These are phyloP conservation scores for Candida gigantensis DNA, from an alignment of 1,139 yeast species.

Conservation along the genomic window DNA sequence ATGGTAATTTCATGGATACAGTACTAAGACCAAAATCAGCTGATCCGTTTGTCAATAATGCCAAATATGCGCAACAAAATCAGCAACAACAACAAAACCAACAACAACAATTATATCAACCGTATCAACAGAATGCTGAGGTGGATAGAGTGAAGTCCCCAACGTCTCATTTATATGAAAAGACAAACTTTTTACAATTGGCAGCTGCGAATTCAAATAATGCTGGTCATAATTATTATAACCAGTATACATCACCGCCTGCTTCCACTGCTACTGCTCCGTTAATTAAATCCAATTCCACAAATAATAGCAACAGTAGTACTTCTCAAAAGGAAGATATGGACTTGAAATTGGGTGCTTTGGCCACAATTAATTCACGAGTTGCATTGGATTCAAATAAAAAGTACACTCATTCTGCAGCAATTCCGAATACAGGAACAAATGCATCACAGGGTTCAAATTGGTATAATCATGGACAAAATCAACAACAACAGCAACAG, in stretches of 20 bases:
- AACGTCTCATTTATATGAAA: conserved; percentile 46
- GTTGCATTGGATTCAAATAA: conserved; percentile 59
- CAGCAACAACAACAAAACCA: conserved; percentile 15
- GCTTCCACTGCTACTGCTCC: conserved; percentile 2
- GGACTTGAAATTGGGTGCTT: conserved; percentile 59
- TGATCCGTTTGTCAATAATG: conserved; percentile 31
- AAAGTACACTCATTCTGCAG: conserved; percentile 35
- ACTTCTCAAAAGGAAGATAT: conserved; percentile 19
- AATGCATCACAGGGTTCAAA: conserved; percentile 14
- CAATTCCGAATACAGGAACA: too few relatives aligned
- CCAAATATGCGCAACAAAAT: conserved; percentile 12
- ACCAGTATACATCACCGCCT: conserved; percentile 7
- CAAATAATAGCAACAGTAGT: too few relatives aligned
- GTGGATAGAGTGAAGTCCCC: conserved; percentile 45
- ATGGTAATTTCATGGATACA: conserved; percentile 31
- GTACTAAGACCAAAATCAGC: conserved; percentile 46
- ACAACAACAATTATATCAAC: conserved; percentile 12
- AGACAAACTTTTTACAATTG: conserved; percentile 46
- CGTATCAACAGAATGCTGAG: conserved; percentile 20
- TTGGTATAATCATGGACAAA: conserved; percentile 8
- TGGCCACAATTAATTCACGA: conserved; percentile 62
- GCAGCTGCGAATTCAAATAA: conserved; percentile 36
- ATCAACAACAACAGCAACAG: conserved; percentile 14
- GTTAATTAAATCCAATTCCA: conserved; percentile 2
- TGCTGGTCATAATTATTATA: conserved; percentile 11